phyloP scores from a whole-genome alignment of 176 grass and related monocot genomes.

The Bromus sterilis region DNA sequence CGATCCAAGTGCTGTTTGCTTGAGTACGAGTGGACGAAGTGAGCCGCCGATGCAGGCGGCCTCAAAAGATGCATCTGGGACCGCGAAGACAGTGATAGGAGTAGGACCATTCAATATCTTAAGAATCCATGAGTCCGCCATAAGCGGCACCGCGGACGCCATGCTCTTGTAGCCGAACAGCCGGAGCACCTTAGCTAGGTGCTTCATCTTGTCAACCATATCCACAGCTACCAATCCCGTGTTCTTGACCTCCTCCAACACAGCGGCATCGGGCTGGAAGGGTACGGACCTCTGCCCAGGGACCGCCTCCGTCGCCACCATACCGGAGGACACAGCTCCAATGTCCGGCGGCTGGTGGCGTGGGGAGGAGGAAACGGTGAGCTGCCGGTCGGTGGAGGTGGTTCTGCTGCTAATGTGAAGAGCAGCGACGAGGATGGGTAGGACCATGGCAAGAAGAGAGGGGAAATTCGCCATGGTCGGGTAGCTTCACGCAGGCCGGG shows the following conservation, averaged over 20 bases:
- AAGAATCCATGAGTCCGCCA: not conserved
- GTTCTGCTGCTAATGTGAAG: not conserved
- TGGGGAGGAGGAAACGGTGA: not conserved
- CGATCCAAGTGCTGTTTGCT: not conserved
- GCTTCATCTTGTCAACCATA: not conserved
- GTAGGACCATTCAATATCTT: not conserved
- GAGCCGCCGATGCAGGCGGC: not conserved
- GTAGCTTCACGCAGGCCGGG: not conserved
- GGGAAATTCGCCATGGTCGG: not conserved
- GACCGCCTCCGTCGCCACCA: too few relatives aligned
- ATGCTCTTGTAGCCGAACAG: not conserved
- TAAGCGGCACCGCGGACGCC: not conserved
- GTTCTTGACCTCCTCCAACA: not conserved
- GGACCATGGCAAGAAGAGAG: not conserved
- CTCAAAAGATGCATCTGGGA: not conserved
- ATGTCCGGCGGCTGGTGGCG: not conserved
- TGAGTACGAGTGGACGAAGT: not conserved
- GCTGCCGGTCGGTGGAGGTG: not conserved
- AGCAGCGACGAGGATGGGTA: not conserved
- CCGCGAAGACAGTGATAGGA: not conserved
- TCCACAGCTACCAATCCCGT: not conserved
- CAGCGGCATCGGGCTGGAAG: not conserved
- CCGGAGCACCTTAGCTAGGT: not conserved
- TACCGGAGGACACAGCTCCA: too few relatives aligned
- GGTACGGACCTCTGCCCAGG: not conserved